Evolutionary conservation across 129 eudicot genomes (phyloP), one percentile per base, ranked within the genome.

Genomic region (Deinandra increscens): DNA sequence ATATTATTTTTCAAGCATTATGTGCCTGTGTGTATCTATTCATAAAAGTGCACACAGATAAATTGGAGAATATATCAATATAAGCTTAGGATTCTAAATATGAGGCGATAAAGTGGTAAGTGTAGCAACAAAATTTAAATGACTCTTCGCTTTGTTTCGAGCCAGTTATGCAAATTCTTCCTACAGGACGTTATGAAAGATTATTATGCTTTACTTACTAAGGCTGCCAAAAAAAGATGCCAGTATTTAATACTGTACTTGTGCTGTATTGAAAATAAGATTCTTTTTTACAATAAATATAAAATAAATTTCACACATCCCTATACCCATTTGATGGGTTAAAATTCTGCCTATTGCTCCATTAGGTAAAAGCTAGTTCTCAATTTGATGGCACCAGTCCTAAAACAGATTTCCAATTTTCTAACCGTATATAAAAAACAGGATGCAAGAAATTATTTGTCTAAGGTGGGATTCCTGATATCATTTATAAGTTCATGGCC

Each of bases 61-160:
- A 59, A 44, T 10, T 44, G 45, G 66, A 60, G 26, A 66, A 33
- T 33, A 44, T 66, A 66, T 66, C 67, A 33, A 46, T 56, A 55
- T 22, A 66, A 14, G 18, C 10, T 61, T 23, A 60, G 76, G 45
- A 11, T 44, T 68, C 50, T 71, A 65, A 44, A 7, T 33, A 29
- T 41, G 71, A 38, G 44, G 64, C 72, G 9, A 44, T 19, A 34
- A 33, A 3, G 63, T 31, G 66, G 58, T 51, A 41, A 62, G 66
- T 62, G 68, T 49, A 61, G 36, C 49, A 54, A 77, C 5, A 14
- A 41, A 64, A 20, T n/a, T 43, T 14, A 79, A 68, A 56, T 42
- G 83, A 45, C 79, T 43, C 83, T 79, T 79, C 66, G 68, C 38
- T 68, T 42, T 33, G 67, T 73, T 62, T 68, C 56, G 68, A 79